A percentile compares a stretch with the other conserved stretches of the same genome.
phyloP scores from a whole-genome alignment of 495 filamentous ascomycete genomes.

The Neurospora sp. region DNA sequence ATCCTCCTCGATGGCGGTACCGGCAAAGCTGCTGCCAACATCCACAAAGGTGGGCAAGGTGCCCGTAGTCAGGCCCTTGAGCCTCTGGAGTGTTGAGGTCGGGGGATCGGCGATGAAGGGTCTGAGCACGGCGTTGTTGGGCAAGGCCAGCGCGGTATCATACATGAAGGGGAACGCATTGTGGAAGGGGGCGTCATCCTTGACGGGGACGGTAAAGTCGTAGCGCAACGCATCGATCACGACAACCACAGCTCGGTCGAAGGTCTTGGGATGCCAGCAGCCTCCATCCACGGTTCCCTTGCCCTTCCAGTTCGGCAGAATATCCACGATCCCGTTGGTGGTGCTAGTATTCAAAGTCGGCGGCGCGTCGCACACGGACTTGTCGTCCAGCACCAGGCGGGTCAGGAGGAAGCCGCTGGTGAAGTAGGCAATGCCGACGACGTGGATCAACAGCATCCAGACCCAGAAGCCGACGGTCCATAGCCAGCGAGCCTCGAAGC shows the following conservation, averaged over 20 bases:
- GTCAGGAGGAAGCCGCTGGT: constrained; percentile 96
- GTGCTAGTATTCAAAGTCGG: constrained; percentile 44
- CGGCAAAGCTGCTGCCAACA: constrained; percentile 87
- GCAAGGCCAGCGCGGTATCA: constrained; percentile 61
- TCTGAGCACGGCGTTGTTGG: constrained; percentile 74
- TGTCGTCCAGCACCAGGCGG: constrained; percentile 76
- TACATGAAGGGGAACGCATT: constrained; percentile 80
- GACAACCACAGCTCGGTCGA: constrained; percentile 82
- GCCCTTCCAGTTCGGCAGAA: constrained; percentile 28
- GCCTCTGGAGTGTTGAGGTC: constrained; percentile 79
- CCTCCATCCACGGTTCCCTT: constrained; percentile 49
- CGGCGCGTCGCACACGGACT: constrained; percentile 67
- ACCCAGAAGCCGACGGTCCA: constrained; percentile 44
- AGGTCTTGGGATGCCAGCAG: constrained; percentile 93
- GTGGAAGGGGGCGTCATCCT: constrained; percentile 55
- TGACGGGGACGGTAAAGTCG: constrained; percentile 86
- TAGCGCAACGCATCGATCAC: constrained; percentile 92
- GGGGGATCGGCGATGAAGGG: constrained; percentile 98
- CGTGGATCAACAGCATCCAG: constrained; percentile 57
- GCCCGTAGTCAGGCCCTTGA: constrained; percentile 92
- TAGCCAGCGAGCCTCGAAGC: constrained; percentile 32
- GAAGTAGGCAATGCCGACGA: constrained; percentile 79
- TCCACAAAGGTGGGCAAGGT: constrained; percentile 93
- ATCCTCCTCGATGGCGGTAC: constrained; percentile 95
- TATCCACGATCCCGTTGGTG: not conserved